Evolutionary conservation across 371 early-diverging fungal genomes (phyloP).

Genomic region (Mortierella sp.): DNA sequence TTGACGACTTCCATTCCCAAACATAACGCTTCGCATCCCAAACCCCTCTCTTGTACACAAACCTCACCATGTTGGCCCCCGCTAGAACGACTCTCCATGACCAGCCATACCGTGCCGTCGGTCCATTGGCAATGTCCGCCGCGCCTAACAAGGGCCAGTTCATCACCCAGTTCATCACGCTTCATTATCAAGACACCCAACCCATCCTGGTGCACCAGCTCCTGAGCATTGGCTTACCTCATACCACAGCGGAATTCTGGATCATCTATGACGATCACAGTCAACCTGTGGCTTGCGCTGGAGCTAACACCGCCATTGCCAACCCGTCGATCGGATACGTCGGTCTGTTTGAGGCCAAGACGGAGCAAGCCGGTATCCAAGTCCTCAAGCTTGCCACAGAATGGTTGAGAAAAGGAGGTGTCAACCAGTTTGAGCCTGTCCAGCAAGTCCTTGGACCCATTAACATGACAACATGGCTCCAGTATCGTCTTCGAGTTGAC

Average conservation of each 20-base stretch:
- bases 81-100: slow-evolving; percentile 11
- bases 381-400: slow-evolving; percentile 40
- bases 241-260: slow-evolving; percentile 39
- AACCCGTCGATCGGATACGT: slow-evolving; percentile 44
- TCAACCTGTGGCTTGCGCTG: slow-evolving; percentile 44
- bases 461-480: slow-evolving; percentile 52
- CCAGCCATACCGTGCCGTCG: slow-evolving; percentile 4
- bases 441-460: slow-evolving; percentile 51
- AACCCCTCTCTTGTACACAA: neutral
- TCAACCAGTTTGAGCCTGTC: slow-evolving; percentile 42
- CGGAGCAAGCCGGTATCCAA: slow-evolving; percentile 24
- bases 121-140: slow-evolving; percentile 42
- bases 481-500: slow-evolving; percentile 50
- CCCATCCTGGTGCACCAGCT: slow-evolving; percentile 34
- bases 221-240: slow-evolving; percentile 13
- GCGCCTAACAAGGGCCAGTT: slow-evolving; percentile 48
- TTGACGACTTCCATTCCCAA: no score
- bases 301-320: slow-evolving; percentile 47
- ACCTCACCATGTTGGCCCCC: slow-evolving; percentile 31
- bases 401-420: slow-evolving; percentile 33
- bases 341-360: slow-evolving; percentile 50
- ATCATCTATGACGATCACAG: slow-evolving; percentile 38
- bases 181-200: slow-evolving; percentile 35
- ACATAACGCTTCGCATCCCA: no score
- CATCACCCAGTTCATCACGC: slow-evolving; percentile 42